Conservation (phyloP, 208 protist species). For the Naegleria gruberi region DNA sequence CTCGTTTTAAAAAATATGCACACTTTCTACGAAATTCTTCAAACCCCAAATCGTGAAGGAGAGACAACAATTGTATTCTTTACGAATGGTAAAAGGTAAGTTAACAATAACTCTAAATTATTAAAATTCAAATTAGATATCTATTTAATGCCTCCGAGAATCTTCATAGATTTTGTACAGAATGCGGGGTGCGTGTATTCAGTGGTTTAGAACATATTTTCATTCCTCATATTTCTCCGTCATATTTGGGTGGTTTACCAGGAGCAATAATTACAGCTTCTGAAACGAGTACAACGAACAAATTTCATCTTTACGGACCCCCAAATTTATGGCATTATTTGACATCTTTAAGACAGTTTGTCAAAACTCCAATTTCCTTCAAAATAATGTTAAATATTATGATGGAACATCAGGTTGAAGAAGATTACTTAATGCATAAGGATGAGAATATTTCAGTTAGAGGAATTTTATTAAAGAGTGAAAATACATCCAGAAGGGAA, state of each 20-base stretch:
- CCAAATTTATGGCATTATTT: slow-evolving; percentile 13
- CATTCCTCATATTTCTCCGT: not conserved
- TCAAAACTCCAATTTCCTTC: not conserved
- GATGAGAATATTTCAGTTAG: not conserved
- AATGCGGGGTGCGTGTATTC: not conserved
- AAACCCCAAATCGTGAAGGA: not conserved
- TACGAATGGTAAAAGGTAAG: not conserved
- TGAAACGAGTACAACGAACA: not conserved
- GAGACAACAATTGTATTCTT: slow-evolving; percentile 9
- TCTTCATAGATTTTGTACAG: not conserved
- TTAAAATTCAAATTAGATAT: not conserved
- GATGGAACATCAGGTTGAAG: not conserved
- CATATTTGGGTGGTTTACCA: slow-evolving; percentile 12
- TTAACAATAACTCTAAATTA: not conserved
- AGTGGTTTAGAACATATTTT: not conserved
- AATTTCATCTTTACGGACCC: not conserved
- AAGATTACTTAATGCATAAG: not conserved
- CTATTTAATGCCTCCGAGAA: slow-evolving; percentile 17
- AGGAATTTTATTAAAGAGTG: not conserved
- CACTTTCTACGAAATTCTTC: not conserved
- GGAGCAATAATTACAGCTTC: not conserved
- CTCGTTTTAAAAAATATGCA: not conserved
- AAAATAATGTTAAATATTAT: not conserved
- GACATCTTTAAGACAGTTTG: not conserved
- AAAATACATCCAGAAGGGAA: not conserved